A percentile compares a stretch with the other conserved stretches of the same genome.
Evolutionary conservation across 2,329 filamentous ascomycete genomes (phyloP).

Genomic region (Leptosphaerulina australis): DNA sequence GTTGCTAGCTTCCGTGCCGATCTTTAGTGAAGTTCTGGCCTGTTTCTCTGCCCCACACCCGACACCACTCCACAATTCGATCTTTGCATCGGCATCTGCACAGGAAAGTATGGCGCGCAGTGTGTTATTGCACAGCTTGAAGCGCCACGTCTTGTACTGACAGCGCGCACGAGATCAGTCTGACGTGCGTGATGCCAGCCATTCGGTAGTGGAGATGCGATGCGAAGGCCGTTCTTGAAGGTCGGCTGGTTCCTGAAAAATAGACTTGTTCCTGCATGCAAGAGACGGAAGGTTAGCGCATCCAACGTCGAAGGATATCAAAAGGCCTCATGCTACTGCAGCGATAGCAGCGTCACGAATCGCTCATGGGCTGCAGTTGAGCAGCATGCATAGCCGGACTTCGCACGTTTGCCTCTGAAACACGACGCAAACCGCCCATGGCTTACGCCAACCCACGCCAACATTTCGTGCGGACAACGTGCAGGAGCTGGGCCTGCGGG

Average conservation of each 20-base stretch:
- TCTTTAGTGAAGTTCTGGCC: constrained; percentile 9
- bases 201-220: constrained; percentile 7
- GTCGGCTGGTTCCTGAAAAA: constrained; percentile 9
- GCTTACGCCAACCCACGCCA: constrained; percentile 16
- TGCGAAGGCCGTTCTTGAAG: constrained; percentile 6
- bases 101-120: constrained; percentile 6
- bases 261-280: constrained; percentile 15
- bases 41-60: constrained; percentile 11
- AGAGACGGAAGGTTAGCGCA: constrained; percentile 6
- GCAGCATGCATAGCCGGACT: constrained; percentile 17
- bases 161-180: constrained; percentile 8
- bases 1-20: too few relatives aligned
- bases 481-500: constrained; percentile 20
- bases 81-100: constrained; percentile 9
- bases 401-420: constrained; percentile 16
- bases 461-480: constrained; percentile 17
- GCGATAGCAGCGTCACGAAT: constrained; percentile 12
- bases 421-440: constrained; percentile 16
- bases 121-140: constrained; percentile 12
- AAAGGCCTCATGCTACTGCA: constrained; percentile 19
- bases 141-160: constrained; percentile 11
- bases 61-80: constrained; percentile 13
- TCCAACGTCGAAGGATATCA: constrained; percentile 5
- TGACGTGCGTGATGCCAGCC: constrained; percentile 5
- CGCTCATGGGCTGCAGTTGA: constrained; percentile 15